phyloP scores from a whole-genome alignment of 495 filamentous ascomycete species.

The Xanthoparmelia taractica region DNA sequence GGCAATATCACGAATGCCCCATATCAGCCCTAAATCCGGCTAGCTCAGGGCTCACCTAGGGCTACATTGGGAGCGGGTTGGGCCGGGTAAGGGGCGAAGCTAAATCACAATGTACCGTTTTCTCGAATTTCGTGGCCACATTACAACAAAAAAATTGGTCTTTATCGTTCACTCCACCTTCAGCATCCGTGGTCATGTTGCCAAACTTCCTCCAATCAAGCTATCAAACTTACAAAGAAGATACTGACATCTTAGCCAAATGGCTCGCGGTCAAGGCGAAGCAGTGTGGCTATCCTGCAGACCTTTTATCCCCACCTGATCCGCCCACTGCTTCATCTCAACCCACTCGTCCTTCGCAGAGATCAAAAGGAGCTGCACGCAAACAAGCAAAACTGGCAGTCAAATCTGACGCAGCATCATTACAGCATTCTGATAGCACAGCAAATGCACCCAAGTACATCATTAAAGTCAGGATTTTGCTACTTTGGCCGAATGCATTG shows the following conservation, averaged over 20 bases:
- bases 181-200: constrained; percentile 23
- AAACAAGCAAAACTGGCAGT: constrained; percentile 24
- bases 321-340: not conserved
- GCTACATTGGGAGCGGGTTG: too few relatives aligned
- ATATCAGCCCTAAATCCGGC: too few relatives aligned
- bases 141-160: too few relatives aligned
- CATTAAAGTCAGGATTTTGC: constrained; percentile 36
- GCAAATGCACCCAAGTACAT: constrained; percentile 24
- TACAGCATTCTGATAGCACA: not conserved
- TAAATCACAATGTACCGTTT: too few relatives aligned
- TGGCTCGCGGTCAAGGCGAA: constrained; percentile 45
- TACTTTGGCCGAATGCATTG: constrained; percentile 34
- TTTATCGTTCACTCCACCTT: too few relatives aligned
- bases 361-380: constrained; percentile 34
- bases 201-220: constrained; percentile 33
- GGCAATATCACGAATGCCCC: too few relatives aligned
- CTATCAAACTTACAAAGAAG: constrained; percentile 43
- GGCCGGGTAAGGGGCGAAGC: too few relatives aligned
- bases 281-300: constrained; percentile 30
- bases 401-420: not conserved
- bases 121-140: too few relatives aligned
- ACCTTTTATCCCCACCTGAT: constrained; percentile 13
- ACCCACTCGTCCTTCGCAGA: constrained; percentile 8
- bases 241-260: constrained; percentile 41
- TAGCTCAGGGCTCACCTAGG: too few relatives aligned